Evolutionary conservation across 306 rosid genomes (phyloP).

Genomic region (Malus domestica): ASM211411v1 NC_041794.1:945501-946000

Average conservation of each 20-base stretch:
- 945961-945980: slow-evolving; percentile 89
- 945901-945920: slow-evolving; percentile 87
- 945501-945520: background rate
- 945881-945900: slow-evolving; percentile 97
- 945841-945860: slow-evolving; percentile 85
- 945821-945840: slow-evolving; percentile 97
- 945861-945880: slow-evolving; percentile 92
- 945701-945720: slow-evolving; percentile 98
- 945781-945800: slow-evolving; percentile 79
- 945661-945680: slow-evolving; percentile 86
- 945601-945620: slow-evolving; percentile 78
- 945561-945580: background rate
- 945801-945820: slow-evolving; percentile 90
- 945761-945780: slow-evolving; percentile 79
- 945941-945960: slow-evolving; percentile 88
- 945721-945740: slow-evolving; percentile 84
- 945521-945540: background rate
- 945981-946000: slow-evolving; percentile 92
- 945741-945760: slow-evolving; percentile 81
- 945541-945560: background rate
- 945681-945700: slow-evolving; percentile 84
- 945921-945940: slow-evolving; percentile 84
- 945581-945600: background rate
- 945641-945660: slow-evolving; percentile 93
- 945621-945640: slow-evolving; percentile 94